Evolutionary conservation across 352 stramenopile species (phyloP).

Genomic region (Pythium grandisporangium): DNA sequence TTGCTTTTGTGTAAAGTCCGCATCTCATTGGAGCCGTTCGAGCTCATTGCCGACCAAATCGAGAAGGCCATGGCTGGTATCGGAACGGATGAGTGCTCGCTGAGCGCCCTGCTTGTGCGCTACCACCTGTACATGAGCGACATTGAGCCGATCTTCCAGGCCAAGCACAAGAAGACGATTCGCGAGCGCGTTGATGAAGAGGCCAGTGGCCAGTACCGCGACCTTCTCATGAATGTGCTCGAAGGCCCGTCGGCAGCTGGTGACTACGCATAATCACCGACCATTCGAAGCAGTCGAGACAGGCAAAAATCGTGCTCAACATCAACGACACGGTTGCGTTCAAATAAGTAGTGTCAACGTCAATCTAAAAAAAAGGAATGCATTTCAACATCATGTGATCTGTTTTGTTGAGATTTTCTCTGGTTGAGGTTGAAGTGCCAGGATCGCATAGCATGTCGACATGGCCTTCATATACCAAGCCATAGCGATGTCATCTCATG

Average conservation of each 20-base stretch:
- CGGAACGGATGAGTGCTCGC: conserved; percentile 57
- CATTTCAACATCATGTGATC: too few relatives aligned
- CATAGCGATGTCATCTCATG: too few relatives aligned
- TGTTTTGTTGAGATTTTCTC: too few relatives aligned
- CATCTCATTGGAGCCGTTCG: conserved; percentile 44
- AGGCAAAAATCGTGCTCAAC: too few relatives aligned
- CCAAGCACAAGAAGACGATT: conserved; percentile 50
- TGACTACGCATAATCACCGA: background rate
- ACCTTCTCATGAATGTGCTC: conserved; percentile 49
- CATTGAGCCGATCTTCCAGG: conserved; percentile 41
- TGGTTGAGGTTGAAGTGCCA: too few relatives aligned
- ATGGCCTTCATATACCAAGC: too few relatives aligned
- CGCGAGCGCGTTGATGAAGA: conserved; percentile 47
- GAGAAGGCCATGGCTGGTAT: conserved; percentile 56
- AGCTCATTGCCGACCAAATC: conserved; percentile 50
- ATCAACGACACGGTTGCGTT: too few relatives aligned
- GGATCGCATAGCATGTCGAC: too few relatives aligned
- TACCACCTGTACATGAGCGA: conserved; percentile 55
- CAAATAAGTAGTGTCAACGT: too few relatives aligned
- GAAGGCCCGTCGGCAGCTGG: conserved; percentile 17
- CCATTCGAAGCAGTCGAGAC: too few relatives aligned
- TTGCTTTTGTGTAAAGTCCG: conserved; percentile 11
- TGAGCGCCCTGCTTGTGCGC: conserved; percentile 53
- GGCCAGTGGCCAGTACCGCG: conserved; percentile 43
- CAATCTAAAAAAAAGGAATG: too few relatives aligned